Evolutionary conservation across 495 filamentous ascomycete species (phyloP), one percentile per base, ranked within the genome.

Genomic region (Thermothielavioides terrestris): DNA sequence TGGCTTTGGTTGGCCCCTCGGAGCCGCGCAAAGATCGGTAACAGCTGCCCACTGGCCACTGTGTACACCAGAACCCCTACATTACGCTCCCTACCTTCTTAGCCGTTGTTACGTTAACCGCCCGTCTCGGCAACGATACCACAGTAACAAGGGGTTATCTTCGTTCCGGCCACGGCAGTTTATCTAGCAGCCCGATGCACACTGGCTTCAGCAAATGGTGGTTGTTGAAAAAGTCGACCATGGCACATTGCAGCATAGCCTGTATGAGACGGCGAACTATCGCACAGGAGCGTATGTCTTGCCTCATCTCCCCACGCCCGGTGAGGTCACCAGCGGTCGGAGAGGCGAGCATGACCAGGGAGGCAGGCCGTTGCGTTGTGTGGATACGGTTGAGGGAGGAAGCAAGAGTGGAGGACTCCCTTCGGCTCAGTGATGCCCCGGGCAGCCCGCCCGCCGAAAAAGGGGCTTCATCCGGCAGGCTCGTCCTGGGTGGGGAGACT

Each of bases 341-440:
- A 8, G 21, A 17, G 31, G 27, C 31, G 26, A 27, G 43, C 31
- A 17, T 25, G 14, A 2, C 1, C 17, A 23, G 1, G 43, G 10
- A 8, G 18, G 31, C 26, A 35, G 5, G 20, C 17, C 10, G 11
- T 12, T 12, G 10, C 23, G 20, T 43, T 7, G 7, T 11, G 22
- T 20, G 23, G 12, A 30, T 17, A 3, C 22, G 41, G 14, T 22
- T 42, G 37, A 3, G 14, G 27, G 27, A 49, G 46, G 46, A 36
- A 49, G 36, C 46, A 49, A 34, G 25, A 40, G 41, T 48, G 14
- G 20, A 8, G 26, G 27, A 22, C 31, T 53, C 41, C 42, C 40
- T 34, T 38, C 31, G 49, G 34, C 26, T 21, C 47, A 40, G 31
- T 30, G 6, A 7, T 32, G n/a, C 21, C 38, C 39, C 46, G 30